Conservation (phyloP, 768 basidiomycete species). For the Amanita thiersii region DNA sequence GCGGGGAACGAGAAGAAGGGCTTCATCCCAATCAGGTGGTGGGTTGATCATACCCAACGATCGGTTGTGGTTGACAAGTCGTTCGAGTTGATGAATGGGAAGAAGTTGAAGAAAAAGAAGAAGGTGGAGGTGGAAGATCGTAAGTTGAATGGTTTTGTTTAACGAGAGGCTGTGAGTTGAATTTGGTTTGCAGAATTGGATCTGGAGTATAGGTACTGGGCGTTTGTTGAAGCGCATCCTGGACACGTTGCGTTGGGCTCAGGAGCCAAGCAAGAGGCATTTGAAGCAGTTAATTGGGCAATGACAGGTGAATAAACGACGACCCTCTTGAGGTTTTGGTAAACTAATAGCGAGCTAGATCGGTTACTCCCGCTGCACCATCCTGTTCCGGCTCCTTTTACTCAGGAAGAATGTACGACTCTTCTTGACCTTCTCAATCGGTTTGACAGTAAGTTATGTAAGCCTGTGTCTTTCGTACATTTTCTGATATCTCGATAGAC, state of each 20-base stretch:
- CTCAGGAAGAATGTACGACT: conserved; percentile 71
- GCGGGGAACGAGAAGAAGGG: conserved; percentile 19
- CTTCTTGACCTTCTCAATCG: conserved; percentile 46
- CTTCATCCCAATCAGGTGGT: conserved; percentile 35
- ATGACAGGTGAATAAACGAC: conserved; percentile 48
- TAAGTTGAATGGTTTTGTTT: conserved; percentile 22
- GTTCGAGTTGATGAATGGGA: conserved; percentile 18
- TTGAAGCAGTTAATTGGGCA: conserved; percentile 73
- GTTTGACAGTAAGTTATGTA: conserved; percentile 23
- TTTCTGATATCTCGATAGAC: not conserved
- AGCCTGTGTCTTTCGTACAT: conserved; percentile 12
- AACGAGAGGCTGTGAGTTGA: not conserved
- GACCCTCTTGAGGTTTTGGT: not conserved
- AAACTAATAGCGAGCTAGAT: conserved; percentile 29
- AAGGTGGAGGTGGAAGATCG: conserved; percentile 33
- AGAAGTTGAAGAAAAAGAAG: conserved; percentile 16
- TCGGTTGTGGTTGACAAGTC: conserved; percentile 42
- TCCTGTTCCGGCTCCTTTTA: conserved; percentile 57
- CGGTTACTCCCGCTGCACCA: conserved; percentile 57
- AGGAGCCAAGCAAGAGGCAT: conserved; percentile 56
- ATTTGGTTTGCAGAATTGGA: conserved; percentile 49
- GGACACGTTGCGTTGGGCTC: conserved; percentile 55
- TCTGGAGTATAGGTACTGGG: conserved; percentile 76
- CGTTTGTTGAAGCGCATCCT: conserved; percentile 72
- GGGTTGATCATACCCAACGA: conserved; percentile 61